Evolutionary conservation across 225 moss, liverwort and hornwort species (phyloP).

Genomic region (Thuidium tamariscinum): DNA sequence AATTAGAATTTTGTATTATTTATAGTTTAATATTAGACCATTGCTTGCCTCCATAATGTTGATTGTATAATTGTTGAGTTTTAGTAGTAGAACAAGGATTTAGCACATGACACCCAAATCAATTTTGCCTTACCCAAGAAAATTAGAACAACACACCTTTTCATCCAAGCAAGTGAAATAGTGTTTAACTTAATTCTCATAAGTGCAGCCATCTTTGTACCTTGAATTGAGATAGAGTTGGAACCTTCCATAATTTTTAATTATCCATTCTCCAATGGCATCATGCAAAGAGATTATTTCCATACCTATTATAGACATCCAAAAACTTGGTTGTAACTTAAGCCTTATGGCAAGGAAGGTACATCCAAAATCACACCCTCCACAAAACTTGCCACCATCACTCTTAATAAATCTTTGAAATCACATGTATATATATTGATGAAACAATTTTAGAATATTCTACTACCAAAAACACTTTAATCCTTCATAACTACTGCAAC

Average conservation of each 20-base stretch:
- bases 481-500: too few species aligned
- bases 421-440: too few species aligned
- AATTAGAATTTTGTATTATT: not conserved
- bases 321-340: fast-evolving
- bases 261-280: not conserved
- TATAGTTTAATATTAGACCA: not conserved
- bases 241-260: not conserved
- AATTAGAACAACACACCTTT: not conserved
- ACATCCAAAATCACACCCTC: fast-evolving
- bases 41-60: not conserved
- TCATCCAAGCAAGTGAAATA: not conserved
- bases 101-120: not conserved
- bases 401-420: too few species aligned
- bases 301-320: too few species aligned
- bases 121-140: fast-evolving
- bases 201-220: not conserved
- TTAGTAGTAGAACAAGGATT: not conserved
- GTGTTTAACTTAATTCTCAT: fast-evolving
- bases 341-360: fast-evolving
- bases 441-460: too few species aligned
- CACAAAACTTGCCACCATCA: fast-evolving
- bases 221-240: not conserved
- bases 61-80: not conserved
- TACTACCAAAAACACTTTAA: not conserved
- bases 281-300: not conserved